Evolutionary conservation across 331 rosid species (phyloP).

Genomic region (Phaseolus coccineus): DNA sequence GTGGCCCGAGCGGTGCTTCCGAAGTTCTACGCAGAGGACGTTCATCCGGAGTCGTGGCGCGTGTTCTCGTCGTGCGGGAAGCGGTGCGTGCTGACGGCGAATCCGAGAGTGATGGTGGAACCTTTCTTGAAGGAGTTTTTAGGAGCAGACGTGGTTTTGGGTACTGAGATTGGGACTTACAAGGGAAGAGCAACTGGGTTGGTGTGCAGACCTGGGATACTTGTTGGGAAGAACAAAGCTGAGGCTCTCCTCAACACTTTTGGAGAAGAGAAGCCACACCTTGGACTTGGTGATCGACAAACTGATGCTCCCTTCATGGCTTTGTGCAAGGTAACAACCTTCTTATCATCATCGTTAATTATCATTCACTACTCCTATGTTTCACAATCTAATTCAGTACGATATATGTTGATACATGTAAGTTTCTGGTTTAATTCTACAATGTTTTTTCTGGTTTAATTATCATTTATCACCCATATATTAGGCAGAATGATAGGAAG

Average conservation of each 20-base stretch:
- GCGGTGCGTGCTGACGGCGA: conserved; percentile 71
- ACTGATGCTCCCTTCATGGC: conserved; percentile 80
- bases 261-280: conserved; percentile 58
- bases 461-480: too few relatives aligned
- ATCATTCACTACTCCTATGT: too few relatives aligned
- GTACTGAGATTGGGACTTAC: conserved; percentile 59
- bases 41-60: conserved; percentile 78
- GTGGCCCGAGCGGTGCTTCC: conserved; percentile 86
- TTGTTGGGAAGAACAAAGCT: conserved; percentile 79
- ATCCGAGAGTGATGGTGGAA: conserved; percentile 83
- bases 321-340: conserved; percentile 59
- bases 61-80: conserved; percentile 76
- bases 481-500: too few relatives aligned
- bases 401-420: too few relatives aligned
- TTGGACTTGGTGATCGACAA: conserved; percentile 78
- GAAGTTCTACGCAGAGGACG: conserved; percentile 66
- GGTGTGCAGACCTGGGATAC: conserved; percentile 57
- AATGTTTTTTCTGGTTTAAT: too few relatives aligned
- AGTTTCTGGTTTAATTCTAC: too few relatives aligned
- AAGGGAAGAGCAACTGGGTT: conserved; percentile 81
- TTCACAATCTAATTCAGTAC: too few relatives aligned
- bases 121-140: conserved; percentile 71
- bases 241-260: conserved; percentile 62
- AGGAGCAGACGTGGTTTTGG: conserved; percentile 74
- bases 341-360: too few relatives aligned